A percentile compares a stretch with the other conserved stretches of the same genome.
Conservation (phyloP, 2,329 filamentous ascomycete species). For the Cladorrhinum sp. region DNA sequence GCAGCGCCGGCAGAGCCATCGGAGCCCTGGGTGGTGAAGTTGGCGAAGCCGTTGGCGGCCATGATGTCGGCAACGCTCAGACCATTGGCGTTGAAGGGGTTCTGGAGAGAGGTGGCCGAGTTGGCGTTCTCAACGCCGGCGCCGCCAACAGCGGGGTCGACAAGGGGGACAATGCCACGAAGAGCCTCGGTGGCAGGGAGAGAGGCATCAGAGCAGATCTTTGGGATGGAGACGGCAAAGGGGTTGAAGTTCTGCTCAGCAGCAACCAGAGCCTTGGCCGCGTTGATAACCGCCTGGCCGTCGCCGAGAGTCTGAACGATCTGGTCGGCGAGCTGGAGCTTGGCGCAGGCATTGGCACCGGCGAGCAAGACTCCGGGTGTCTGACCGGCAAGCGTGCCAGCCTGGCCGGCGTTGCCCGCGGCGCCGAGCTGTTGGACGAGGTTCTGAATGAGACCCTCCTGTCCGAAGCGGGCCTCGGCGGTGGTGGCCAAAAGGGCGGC, state of each 20-base stretch:
- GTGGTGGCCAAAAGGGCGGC: slow-evolving; percentile 41
- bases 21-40: slow-evolving; percentile 46
- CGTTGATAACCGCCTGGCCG: slow-evolving; percentile 56
- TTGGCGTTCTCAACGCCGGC: slow-evolving; percentile 59
- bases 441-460: slow-evolving; percentile 58
- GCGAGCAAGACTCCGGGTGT: slow-evolving; percentile 62
- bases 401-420: slow-evolving; percentile 57
- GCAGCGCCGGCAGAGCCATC: slow-evolving; percentile 23
- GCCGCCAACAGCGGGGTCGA: slow-evolving; percentile 61
- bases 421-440: slow-evolving; percentile 52
- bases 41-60: slow-evolving; percentile 59
- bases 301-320: slow-evolving; percentile 61
- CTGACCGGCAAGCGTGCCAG: slow-evolving; percentile 61
- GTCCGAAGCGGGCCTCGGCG: slow-evolving; percentile 58
- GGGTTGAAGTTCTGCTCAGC: slow-evolving; percentile 75
- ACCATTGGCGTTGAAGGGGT: slow-evolving; percentile 58
- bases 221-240: slow-evolving; percentile 57
- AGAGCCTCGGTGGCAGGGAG: slow-evolving; percentile 61
- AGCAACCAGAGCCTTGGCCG: slow-evolving; percentile 61
- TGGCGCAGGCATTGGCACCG: slow-evolving; percentile 64
- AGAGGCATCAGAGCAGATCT: slow-evolving; percentile 60
- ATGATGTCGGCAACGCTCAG: slow-evolving; percentile 64
- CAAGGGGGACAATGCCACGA: slow-evolving; percentile 63
- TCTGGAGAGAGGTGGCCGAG: slow-evolving; percentile 48
- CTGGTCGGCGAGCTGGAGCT: slow-evolving; percentile 62